A percentile compares a stretch with the other conserved stretches of the same genome.
These are phyloP conservation scores for Hortiboletus campestris DNA, from an alignment of 768 basidiomycete genomes.

Conservation along the genomic window DNA sequence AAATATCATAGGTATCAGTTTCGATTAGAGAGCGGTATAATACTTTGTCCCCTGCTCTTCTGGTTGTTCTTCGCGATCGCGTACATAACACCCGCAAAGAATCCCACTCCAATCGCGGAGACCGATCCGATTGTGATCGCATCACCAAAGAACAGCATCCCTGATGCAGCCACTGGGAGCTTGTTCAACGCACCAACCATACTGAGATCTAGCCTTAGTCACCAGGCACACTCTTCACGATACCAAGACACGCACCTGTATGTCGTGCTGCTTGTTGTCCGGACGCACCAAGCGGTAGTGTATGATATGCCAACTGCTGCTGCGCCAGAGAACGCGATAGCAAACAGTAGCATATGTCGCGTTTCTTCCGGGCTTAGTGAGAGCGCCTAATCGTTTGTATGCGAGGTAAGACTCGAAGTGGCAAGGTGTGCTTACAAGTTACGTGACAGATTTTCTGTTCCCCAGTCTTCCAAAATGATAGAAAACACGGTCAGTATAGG, in stretches of 20 bases:
- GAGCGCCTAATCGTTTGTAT: neutral
- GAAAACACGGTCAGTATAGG: conserved; percentile 85
- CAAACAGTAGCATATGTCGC: conserved; percentile 72
- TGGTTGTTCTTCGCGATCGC: conserved; percentile 94
- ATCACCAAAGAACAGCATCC: conserved; percentile 97
- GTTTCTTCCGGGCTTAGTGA: conserved; percentile 73
- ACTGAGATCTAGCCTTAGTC: conserved; percentile 37
- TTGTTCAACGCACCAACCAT: conserved; percentile 99
- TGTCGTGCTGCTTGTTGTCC: conserved; percentile 96
- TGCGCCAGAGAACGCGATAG: conserved; percentile 95
- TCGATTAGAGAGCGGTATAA: conserved; percentile 65
- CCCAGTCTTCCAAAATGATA: conserved; percentile 87
- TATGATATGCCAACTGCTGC: conserved; percentile 98
- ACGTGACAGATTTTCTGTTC: conserved; percentile 62
- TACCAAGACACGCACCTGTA: conserved; percentile 65
- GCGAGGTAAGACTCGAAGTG: neutral
- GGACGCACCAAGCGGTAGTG: conserved; percentile 97
- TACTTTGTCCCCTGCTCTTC: conserved; percentile 56
- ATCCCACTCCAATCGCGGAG: conserved; percentile 82
- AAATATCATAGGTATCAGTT: conserved; percentile 32
- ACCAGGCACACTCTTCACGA: neutral
- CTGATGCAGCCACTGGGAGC: conserved; percentile 97
- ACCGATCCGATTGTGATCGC: conserved; percentile 84
- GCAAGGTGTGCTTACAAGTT: conserved; percentile 79
- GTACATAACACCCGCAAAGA: conserved; percentile 89